A percentile compares a stretch with the other conserved stretches of the same genome.
These are phyloP conservation scores for Clonostachys rhizophaga DNA, from an alignment of 2,329 filamentous ascomycete species.

Conservation along the genomic window DNA sequence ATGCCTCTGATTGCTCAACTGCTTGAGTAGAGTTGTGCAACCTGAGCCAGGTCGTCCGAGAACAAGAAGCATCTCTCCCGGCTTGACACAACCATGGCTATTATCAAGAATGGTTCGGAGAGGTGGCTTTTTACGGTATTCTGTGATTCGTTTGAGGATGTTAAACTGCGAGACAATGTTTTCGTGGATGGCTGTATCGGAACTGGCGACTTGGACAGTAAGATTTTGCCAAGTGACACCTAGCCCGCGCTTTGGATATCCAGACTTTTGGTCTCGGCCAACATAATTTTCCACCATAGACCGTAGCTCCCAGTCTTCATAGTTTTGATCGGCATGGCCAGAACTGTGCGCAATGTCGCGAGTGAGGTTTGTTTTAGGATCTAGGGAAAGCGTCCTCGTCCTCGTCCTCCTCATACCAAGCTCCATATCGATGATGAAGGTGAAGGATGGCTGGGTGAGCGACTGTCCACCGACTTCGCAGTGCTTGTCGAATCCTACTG, in stretches of 20 bases:
- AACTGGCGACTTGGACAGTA: conserved; percentile 55
- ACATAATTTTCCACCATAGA: no score
- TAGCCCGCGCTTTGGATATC: conserved; percentile 32
- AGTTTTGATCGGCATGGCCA: no score
- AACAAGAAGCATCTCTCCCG: conserved; percentile 31
- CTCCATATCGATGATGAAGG: no score
- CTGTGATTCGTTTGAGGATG: conserved; percentile 45
- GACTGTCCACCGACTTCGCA: no score
- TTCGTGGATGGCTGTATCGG: conserved; percentile 61
- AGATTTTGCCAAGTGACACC: conserved; percentile 63
- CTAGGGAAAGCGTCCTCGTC: neutral
- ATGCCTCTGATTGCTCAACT: conserved; percentile 18
- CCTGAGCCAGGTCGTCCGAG: conserved; percentile 22
- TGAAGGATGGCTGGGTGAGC: no score
- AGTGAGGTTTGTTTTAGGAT: neutral
- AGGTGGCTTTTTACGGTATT: conserved; percentile 49
- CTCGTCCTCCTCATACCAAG: no score
- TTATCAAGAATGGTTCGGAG: conserved; percentile 61
- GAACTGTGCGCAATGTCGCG: neutral
- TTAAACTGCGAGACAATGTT: conserved; percentile 58
- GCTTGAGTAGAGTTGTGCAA: conserved; percentile 20
- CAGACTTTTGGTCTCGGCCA: no score
- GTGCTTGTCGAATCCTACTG: no score
- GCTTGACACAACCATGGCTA: conserved; percentile 53
- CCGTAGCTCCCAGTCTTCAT: no score